Percentiles rank a stretch among this genome's conserved stretches.
phyloP scores from a whole-genome alignment of 1,284 basidiomycete genomes.

The Cutaneotrichosporon sp. region DNA sequence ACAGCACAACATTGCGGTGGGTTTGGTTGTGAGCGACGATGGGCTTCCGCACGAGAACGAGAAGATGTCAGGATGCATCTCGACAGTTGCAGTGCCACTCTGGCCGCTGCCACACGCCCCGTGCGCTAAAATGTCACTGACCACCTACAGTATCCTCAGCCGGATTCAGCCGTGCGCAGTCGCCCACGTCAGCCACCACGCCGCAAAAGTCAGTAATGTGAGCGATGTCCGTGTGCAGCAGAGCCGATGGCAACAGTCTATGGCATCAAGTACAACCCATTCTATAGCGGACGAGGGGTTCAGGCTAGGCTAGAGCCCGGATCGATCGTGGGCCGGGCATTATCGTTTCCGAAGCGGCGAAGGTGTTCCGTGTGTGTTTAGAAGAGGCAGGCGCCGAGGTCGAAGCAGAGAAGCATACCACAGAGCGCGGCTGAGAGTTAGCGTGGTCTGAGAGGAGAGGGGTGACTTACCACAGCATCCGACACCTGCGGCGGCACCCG shows the following conservation, averaged over 20 bases:
- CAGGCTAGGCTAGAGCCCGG: background rate
- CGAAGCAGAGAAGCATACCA: conserved; percentile 17
- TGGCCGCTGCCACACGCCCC: no score
- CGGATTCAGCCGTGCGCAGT: no score
- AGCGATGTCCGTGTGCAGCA: background rate
- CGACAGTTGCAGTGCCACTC: no score
- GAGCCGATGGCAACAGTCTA: background rate
- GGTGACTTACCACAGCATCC: conserved; percentile 23
- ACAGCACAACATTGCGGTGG: no score
- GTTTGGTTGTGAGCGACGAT: no score
- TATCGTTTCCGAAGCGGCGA: background rate
- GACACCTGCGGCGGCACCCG: conserved; percentile 12
- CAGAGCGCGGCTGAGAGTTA: conserved; percentile 20
- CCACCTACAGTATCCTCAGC: no score
- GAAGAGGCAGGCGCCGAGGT: conserved; percentile 26
- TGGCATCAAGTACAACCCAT: conserved; percentile 5
- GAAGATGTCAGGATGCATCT: no score
- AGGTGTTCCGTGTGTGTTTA: conserved; percentile 1
- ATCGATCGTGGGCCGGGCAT: background rate
- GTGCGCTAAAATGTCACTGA: no score
- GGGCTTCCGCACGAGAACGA: no score
- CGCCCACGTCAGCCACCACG: no score
- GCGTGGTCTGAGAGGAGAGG: background rate
- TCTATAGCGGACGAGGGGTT: background rate
- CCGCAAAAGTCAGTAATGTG: background rate